A percentile compares a stretch with the other conserved stretches of the same genome.
These are phyloP conservation scores for Pichia sp. DNA, from an alignment of 1,139 yeast genomes.

Conservation along the genomic window DNA sequence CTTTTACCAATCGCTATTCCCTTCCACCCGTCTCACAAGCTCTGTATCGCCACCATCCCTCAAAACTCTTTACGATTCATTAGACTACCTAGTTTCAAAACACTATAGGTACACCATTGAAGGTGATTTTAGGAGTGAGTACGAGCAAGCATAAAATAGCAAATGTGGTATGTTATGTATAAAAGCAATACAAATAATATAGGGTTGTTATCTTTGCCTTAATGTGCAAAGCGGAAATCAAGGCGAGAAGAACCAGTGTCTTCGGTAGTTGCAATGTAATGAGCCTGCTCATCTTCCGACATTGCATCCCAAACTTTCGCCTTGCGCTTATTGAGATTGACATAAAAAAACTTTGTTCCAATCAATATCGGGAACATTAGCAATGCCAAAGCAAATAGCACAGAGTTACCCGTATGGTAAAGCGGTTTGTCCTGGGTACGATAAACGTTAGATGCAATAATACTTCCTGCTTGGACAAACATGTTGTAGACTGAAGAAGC, in stretches of 20 bases:
- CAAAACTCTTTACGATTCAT: too few relatives aligned
- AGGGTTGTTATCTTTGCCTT: not conserved
- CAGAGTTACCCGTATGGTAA: constrained; percentile 49
- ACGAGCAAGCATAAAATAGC: too few relatives aligned
- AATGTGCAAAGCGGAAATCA: constrained; percentile 34
- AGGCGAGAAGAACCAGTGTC: constrained; percentile 51
- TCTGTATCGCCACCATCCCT: too few relatives aligned
- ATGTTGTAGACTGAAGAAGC: constrained; percentile 59
- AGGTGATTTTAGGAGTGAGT: too few relatives aligned
- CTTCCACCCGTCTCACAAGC: too few relatives aligned
- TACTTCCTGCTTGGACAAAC: constrained; percentile 49
- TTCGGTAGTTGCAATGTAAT: constrained; percentile 36
- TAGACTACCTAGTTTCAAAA: too few relatives aligned
- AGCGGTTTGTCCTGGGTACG: constrained; percentile 49
- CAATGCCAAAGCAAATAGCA: constrained; percentile 33
- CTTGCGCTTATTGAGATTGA: constrained; percentile 39
- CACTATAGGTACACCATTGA: too few relatives aligned
- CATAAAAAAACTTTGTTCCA: constrained; percentile 35
- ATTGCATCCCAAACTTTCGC: constrained; percentile 40
- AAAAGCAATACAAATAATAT: too few relatives aligned
- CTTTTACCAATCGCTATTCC: too few relatives aligned
- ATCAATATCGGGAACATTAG: constrained; percentile 24
- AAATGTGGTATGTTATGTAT: too few relatives aligned
- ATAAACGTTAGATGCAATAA: constrained; percentile 49
- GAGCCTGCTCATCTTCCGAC: constrained; percentile 39